Evolutionary conservation across 768 basidiomycete genomes (phyloP).

Genomic region (Phanerochaete carnosa): DNA sequence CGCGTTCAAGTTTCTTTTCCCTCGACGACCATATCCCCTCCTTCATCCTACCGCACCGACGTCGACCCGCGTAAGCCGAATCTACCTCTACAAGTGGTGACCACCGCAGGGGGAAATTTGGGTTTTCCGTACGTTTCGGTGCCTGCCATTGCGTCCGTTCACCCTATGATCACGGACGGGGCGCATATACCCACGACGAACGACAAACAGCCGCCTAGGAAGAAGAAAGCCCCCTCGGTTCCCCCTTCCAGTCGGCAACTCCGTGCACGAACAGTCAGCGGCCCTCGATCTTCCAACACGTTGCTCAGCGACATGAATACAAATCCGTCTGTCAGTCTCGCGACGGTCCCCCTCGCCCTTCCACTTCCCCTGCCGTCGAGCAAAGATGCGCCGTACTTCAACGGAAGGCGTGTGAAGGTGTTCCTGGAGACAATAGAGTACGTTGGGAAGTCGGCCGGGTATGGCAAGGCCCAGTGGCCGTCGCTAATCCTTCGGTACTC

Average conservation of each 20-base stretch:
- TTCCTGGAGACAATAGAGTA: not conserved
- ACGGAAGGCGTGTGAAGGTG: not conserved
- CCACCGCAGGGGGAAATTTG: slow-evolving; percentile 2
- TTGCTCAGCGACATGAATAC: too few species aligned
- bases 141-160: not conserved
- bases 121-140: not conserved
- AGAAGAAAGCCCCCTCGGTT: too few species aligned
- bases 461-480: not conserved
- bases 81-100: slow-evolving; percentile 3
- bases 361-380: not conserved
- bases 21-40: too few species aligned
- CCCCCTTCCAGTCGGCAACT: too few species aligned
- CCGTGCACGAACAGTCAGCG: too few species aligned
- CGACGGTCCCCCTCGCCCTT: not conserved
- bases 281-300: too few species aligned
- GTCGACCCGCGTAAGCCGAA: not conserved
- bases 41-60: too few species aligned
- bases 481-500: not conserved
- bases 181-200: not conserved
- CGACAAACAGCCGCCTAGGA: too few species aligned
- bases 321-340: not conserved
- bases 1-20: too few species aligned
- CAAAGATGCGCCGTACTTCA: not conserved
- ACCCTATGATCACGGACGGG: not conserved
- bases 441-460: not conserved